Conservation (phyloP, 2,329 filamentous ascomycete genomes). For the Colletotrichum scovillei region DNA sequence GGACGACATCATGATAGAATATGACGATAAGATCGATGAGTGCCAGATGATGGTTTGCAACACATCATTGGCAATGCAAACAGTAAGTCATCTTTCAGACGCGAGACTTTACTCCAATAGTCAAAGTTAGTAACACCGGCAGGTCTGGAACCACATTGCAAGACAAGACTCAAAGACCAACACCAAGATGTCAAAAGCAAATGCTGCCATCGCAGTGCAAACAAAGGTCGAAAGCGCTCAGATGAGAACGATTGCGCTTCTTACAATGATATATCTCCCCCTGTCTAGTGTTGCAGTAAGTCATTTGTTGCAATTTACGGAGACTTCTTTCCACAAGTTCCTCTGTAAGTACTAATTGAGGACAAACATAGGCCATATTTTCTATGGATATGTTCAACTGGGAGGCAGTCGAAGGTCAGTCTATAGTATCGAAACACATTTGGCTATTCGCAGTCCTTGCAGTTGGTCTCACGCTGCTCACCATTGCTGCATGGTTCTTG, state of each 20-base stretch:
- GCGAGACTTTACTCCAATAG: neutral
- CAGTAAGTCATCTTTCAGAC: constrained; percentile 31
- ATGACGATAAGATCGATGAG: constrained; percentile 43
- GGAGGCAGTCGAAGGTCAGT: constrained; percentile 36
- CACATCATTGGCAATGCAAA: constrained; percentile 42
- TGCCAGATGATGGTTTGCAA: constrained; percentile 42
- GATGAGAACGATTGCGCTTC: constrained; percentile 44
- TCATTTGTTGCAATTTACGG: neutral
- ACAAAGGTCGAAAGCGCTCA: constrained; percentile 41
- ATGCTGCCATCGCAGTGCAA: constrained; percentile 39
- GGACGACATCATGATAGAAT: constrained; percentile 41
- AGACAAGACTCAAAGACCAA: constrained; percentile 41
- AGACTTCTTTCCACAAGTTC: neutral
- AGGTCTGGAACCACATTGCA: constrained; percentile 44
- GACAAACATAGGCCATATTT: constrained; percentile 39
- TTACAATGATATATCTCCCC: constrained; percentile 45
- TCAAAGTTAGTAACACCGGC: neutral
- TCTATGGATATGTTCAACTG: constrained; percentile 44
- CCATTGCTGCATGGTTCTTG: constrained; percentile 18
- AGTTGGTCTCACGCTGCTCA: constrained; percentile 36
- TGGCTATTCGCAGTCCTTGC: constrained; percentile 41
- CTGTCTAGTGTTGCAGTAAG: constrained; percentile 43
- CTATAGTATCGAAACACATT: constrained; percentile 40
- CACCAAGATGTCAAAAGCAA: constrained; percentile 39
- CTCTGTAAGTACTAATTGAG: neutral